Conservation (phyloP, 331 rosid species). For the Acacia concinna region DNA sequence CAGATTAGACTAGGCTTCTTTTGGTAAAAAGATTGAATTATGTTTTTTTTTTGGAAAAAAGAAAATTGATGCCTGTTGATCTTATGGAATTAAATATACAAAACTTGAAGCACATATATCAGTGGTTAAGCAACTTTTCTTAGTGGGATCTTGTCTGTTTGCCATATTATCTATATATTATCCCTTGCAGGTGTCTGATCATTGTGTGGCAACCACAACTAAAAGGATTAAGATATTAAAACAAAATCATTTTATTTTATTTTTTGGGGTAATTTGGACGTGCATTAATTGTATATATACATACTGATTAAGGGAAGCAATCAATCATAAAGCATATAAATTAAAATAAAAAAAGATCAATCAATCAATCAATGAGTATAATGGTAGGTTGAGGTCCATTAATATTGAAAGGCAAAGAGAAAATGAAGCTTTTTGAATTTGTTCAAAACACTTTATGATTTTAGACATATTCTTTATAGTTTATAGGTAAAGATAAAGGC, state of each 20-base stretch:
- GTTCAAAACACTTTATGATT: constrained; percentile 5
- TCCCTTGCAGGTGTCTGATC: background rate
- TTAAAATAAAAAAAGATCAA: background rate
- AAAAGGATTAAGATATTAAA: background rate
- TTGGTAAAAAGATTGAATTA: background rate
- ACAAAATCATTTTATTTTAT: background rate
- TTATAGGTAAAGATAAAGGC: background rate
- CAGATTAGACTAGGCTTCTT: constrained; percentile 14
- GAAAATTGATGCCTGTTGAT: background rate
- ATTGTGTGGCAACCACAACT: background rate
- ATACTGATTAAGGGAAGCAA: background rate
- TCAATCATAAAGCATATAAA: background rate
- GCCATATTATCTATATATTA: background rate
- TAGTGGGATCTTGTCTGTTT: constrained; percentile 9
- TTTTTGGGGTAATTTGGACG: background rate
- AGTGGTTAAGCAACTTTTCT: constrained; percentile 6
- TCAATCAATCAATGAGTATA: background rate
- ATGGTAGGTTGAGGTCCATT: background rate
- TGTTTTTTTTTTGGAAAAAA: background rate
- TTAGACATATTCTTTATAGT: background rate
- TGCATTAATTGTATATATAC: background rate
- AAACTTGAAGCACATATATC: background rate
- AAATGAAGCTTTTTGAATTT: constrained; percentile 5
- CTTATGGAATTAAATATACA: background rate
- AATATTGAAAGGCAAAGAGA: background rate